Percentiles rank a stretch among this genome's conserved stretches.
Evolutionary conservation across 495 filamentous ascomycete species (phyloP).

Genomic region (Aspergillus sclerotiicarbonarius): DNA sequence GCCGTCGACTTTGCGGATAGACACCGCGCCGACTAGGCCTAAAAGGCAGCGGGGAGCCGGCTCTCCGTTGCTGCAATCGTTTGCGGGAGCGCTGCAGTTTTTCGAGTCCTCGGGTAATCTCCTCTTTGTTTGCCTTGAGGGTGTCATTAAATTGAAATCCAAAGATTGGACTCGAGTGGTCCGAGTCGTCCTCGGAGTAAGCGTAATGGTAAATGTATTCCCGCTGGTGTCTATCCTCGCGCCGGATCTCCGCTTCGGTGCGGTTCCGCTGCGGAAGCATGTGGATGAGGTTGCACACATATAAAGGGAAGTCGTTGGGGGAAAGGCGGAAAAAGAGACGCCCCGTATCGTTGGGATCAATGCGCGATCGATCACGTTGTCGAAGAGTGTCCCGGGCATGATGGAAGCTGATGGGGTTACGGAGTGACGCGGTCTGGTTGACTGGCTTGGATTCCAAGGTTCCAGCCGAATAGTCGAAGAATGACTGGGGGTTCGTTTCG

Average conservation of each 20-base stretch:
- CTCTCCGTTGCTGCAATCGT: background rate
- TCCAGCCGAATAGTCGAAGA: background rate
- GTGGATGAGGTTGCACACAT: conserved; percentile 2
- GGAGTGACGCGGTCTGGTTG: background rate
- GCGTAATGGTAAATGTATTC: background rate
- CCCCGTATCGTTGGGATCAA: background rate
- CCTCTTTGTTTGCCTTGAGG: background rate
- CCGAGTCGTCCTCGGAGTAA: background rate
- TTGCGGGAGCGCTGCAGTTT: background rate
- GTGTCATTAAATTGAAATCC: background rate
- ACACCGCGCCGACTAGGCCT: background rate
- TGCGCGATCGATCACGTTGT: background rate
- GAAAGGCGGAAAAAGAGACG: conserved; percentile 1
- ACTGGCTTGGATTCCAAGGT: background rate
- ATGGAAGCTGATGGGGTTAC: background rate
- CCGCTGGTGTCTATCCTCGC: background rate
- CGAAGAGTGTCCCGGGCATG: background rate
- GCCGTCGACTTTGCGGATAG: background rate
- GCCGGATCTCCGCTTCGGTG: conserved; percentile 1
- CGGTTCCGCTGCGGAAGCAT: background rate
- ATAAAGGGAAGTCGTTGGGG: background rate
- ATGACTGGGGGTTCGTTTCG: background rate
- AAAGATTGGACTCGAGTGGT: background rate
- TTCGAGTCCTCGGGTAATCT: conserved; percentile 1
- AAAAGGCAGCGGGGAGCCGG: background rate